These are phyloP conservation scores for Daldinia vernicosa DNA, from an alignment of 495 filamentous ascomycete species.

Conservation along the genomic window DNA sequence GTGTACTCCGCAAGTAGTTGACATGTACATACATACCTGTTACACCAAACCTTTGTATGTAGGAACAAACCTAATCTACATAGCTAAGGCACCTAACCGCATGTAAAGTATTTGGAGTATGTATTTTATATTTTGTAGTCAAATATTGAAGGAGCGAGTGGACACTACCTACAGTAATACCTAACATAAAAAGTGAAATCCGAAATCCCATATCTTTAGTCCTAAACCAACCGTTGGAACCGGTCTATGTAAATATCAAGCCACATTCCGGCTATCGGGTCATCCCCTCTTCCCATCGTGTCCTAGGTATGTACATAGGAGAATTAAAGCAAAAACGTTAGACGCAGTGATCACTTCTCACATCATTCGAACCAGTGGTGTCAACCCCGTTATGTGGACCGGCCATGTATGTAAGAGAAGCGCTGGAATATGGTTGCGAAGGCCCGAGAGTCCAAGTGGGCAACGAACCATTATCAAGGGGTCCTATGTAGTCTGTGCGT, in stretches of 20 bases:
- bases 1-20: slow-evolving; percentile 31
- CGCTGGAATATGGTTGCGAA: slow-evolving; percentile 28
- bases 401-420: slow-evolving; percentile 14
- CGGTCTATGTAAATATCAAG: slow-evolving; percentile 11
- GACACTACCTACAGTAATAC: background rate
- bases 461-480: slow-evolving; percentile 30
- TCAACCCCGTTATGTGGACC: slow-evolving; percentile 20
- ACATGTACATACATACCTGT: slow-evolving; percentile 32
- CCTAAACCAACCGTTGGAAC: slow-evolving; percentile 11
- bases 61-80: slow-evolving; percentile 8
- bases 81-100: too few species aligned
- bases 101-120: background rate
- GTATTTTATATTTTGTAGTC: too few species aligned
- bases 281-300: background rate
- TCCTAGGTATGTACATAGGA: background rate
- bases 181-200: background rate
- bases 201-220: slow-evolving; percentile 27
- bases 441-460: slow-evolving; percentile 32
- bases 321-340: background rate
- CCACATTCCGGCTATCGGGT: slow-evolving; percentile 9
- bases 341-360: background rate
- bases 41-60: too few species aligned
- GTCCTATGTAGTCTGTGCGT: slow-evolving; percentile 25
- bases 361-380: background rate
- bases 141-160: slow-evolving; percentile 1